These are phyloP conservation scores for Fusarium sp. DNA, from an alignment of 2,329 filamentous ascomycete genomes.

Conservation along the genomic window DNA sequence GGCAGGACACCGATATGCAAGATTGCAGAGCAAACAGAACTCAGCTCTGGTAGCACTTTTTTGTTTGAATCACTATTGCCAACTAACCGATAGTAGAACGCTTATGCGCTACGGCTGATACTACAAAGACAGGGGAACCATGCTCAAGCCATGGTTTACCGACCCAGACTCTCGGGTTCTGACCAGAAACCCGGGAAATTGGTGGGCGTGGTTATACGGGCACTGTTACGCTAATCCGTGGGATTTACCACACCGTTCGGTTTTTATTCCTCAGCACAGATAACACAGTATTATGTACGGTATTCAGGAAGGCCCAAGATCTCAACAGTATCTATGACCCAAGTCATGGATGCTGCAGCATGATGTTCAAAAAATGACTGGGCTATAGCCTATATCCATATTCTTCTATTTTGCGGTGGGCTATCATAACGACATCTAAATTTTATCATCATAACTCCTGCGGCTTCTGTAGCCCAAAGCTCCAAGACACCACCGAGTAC, in stretches of 20 bases:
- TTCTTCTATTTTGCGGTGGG: constrained; percentile 11
- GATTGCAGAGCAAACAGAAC: not conserved
- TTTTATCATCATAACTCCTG: constrained; percentile 29
- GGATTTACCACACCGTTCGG: not conserved
- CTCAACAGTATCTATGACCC: not conserved
- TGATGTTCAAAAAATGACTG: not conserved
- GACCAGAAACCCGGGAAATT: constrained; percentile 45
- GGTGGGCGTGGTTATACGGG: constrained; percentile 32
- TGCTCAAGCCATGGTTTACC: constrained; percentile 46
- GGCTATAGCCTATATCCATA: not conserved
- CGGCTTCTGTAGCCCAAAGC: constrained; percentile 1
- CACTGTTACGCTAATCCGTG: not conserved
- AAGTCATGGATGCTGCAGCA: not conserved
- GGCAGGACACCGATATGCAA: not conserved
- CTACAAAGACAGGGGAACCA: constrained; percentile 44
- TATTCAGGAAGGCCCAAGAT: not conserved
- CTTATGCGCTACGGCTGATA: constrained; percentile 21
- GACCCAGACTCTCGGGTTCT: constrained; percentile 49
- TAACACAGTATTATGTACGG: not conserved
- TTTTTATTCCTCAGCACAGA: not conserved
- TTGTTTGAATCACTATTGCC: not conserved
- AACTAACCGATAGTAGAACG: not conserved
- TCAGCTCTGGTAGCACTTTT: not conserved
- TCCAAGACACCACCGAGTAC: constrained; percentile 3
- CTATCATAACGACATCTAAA: constrained; percentile 10